Percentiles rank a stretch among this genome's conserved stretches.
Conservation (phyloP, 352 stramenopile species). For the Elongisporangium undulatum region DNA sequence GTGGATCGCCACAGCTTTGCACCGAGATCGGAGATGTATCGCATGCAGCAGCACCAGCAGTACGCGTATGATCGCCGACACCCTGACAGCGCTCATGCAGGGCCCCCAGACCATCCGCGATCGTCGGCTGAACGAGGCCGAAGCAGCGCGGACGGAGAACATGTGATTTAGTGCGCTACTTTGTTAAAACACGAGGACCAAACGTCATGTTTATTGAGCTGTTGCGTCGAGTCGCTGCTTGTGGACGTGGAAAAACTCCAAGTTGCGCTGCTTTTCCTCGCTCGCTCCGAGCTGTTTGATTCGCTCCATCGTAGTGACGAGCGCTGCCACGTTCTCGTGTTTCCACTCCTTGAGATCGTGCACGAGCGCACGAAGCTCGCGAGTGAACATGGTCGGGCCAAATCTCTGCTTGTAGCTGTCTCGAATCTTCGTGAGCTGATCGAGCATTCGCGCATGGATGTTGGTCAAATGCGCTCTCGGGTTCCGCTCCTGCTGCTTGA, state of each 20-base stretch:
- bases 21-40: neutral
- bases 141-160: neutral
- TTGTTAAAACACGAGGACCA: neutral
- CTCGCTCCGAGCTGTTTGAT: conserved; percentile 19
- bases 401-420: conserved; percentile 30
- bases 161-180: neutral
- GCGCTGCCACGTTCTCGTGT: conserved; percentile 20
- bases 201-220: neutral
- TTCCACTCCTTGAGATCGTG: conserved; percentile 32
- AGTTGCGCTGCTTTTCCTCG: conserved; percentile 60
- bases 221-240: neutral
- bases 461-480: conserved; percentile 32
- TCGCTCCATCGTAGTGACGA: conserved; percentile 18
- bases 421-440: conserved; percentile 32
- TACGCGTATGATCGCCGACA: neutral
- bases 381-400: conserved; percentile 38
- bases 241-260: conserved; percentile 67
- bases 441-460: conserved; percentile 47
- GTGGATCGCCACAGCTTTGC: neutral
- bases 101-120: neutral
- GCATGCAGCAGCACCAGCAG: neutral
- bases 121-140: neutral
- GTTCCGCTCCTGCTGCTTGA: conserved; percentile 14
- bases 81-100: neutral
- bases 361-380: conserved; percentile 18